Percentiles rank a stretch among this genome's conserved stretches.
These are phyloP conservation scores for Polychaeton citri DNA, from an alignment of 2,329 filamentous ascomycete genomes.

Conservation along the genomic window DNA sequence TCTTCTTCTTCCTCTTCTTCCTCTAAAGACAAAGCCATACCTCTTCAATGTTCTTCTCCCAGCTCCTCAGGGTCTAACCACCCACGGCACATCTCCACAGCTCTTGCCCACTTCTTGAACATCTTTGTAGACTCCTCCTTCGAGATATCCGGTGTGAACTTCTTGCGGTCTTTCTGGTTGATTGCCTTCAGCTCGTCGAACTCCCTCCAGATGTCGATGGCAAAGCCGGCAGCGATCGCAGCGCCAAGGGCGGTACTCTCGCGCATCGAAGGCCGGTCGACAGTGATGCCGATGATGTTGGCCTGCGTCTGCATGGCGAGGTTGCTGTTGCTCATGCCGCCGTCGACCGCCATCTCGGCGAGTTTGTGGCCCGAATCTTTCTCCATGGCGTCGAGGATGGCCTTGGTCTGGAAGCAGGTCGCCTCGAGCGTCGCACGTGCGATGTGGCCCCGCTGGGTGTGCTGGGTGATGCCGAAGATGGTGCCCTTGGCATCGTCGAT, in stretches of 20 bases:
- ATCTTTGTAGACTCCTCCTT: constrained; percentile 12
- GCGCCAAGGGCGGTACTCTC: constrained; percentile 78
- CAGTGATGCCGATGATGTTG: constrained; percentile 66
- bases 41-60: background rate
- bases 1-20: too few relatives aligned
- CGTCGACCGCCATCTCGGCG: constrained; percentile 63
- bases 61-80: constrained; percentile 12
- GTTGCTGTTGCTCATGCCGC: constrained; percentile 75
- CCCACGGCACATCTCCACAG: constrained; percentile 14
- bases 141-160: constrained; percentile 11
- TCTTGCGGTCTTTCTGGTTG: constrained; percentile 12
- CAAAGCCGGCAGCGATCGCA: constrained; percentile 71
- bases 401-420: constrained; percentile 78
- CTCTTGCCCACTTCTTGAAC: constrained; percentile 13
- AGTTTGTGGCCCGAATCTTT: constrained; percentile 65
- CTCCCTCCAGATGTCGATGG: constrained; percentile 60
- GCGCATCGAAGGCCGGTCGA: constrained; percentile 71
- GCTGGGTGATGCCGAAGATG: constrained; percentile 70
- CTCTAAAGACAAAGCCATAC: background rate
- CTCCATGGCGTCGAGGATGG: constrained; percentile 82
- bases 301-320: constrained; percentile 86
- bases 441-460: constrained; percentile 70
- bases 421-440: constrained; percentile 76
- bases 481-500: constrained; percentile 80
- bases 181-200: constrained; percentile 51